These are phyloP conservation scores for Trypanosoma lewisi DNA, from an alignment of 208 protist species.

Conservation along the genomic window DNA sequence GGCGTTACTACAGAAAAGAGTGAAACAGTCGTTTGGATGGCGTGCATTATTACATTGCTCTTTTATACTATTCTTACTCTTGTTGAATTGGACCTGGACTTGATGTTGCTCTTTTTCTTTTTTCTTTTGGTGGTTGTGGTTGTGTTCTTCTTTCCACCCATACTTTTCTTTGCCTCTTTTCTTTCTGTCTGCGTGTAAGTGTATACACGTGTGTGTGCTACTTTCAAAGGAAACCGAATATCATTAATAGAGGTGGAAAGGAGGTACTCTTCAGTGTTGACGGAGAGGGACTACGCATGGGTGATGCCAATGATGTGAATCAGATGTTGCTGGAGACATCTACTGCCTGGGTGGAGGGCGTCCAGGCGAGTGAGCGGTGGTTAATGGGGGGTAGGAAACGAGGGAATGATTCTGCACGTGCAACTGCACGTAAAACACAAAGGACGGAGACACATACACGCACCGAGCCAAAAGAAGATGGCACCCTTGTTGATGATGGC, in stretches of 20 bases:
- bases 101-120: no score
- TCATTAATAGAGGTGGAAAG: not conserved
- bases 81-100: no score
- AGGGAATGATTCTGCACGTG: not conserved
- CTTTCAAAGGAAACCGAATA: not conserved
- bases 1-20: no score
- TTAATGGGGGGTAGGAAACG: slow-evolving; percentile 30
- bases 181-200: no score
- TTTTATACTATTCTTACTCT: no score
- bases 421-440: not conserved
- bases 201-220: no score
- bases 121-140: no score
- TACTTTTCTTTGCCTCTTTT: no score
- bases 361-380: slow-evolving; percentile 30
- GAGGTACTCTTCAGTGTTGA: not conserved
- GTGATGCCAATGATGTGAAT: slow-evolving; percentile 45
- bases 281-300: not conserved
- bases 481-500: slow-evolving; percentile 18
- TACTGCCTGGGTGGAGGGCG: slow-evolving; percentile 41
- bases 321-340: slow-evolving; percentile 40
- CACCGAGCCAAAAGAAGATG: slow-evolving; percentile 21
- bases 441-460: not conserved
- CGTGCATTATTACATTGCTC: no score
- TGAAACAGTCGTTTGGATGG: no score
- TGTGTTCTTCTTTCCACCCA: no score